phyloP scores from a whole-genome alignment of 495 filamentous ascomycete genomes.

The Cercophora scortea region DNA sequence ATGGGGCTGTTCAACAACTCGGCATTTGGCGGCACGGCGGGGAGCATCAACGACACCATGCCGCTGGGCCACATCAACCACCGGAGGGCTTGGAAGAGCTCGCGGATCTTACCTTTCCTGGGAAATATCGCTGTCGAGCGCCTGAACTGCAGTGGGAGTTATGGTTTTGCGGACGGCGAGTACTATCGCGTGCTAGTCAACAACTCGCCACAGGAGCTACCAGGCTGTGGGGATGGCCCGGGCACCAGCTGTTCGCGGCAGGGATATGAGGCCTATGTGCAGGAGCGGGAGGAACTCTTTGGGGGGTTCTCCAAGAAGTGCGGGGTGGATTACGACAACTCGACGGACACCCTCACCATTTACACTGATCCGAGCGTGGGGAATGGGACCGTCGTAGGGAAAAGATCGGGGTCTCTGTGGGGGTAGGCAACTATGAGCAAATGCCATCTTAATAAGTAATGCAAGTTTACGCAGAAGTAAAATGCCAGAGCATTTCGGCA shows the following conservation, averaged over 20 bases:
- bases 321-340: constrained; percentile 23
- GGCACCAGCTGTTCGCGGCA: constrained; percentile 27
- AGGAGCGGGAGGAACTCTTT: constrained; percentile 22
- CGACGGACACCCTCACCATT: constrained; percentile 25
- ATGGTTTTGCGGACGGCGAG: constrained; percentile 25
- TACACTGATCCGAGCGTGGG: constrained; percentile 24
- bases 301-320: constrained; percentile 26
- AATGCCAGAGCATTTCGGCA: too few species aligned
- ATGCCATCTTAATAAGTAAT: too few species aligned
- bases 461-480: too few species aligned
- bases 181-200: constrained; percentile 31
- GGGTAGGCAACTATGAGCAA: not conserved
- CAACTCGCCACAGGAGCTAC: constrained; percentile 26
- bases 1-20: constrained; percentile 46
- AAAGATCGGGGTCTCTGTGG: constrained; percentile 10
- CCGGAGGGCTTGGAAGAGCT: constrained; percentile 38
- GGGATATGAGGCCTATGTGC: constrained; percentile 22
- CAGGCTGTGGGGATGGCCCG: constrained; percentile 25
- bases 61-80: constrained; percentile 38
- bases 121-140: constrained; percentile 37
- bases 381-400: constrained; percentile 28
- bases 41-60: constrained; percentile 39
- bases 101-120: constrained; percentile 34
- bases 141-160: constrained; percentile 28
- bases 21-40: constrained; percentile 29